Evolutionary conservation across 108 stramenopile genomes (phyloP), one percentile per base, ranked within the genome.

Genomic region (Schizochytrium sp.): DNA sequence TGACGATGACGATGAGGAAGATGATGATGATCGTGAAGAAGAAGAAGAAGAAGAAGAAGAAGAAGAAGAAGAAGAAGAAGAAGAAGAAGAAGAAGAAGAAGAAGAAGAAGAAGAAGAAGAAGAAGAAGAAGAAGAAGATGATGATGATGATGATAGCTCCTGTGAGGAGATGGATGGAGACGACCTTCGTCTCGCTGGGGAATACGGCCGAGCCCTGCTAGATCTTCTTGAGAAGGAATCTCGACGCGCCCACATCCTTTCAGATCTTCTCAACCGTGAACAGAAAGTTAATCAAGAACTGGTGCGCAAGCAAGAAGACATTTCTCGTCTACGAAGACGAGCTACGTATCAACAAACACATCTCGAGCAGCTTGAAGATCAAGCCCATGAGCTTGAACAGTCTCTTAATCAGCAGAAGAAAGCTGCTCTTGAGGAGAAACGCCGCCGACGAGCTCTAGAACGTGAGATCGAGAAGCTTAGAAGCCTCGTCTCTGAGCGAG

Each of bases 381-480:
- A 69, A 44, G 64, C 64, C 7, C 64, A 69, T 10, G 64, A 69
- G 28, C 64, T 69, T 7, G 64, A 69, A 69, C 7, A 7, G 42
- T 69, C 64, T 10, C 44, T 69, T 38, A 10, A 69, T 44, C 40
- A 69, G 2, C 64, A 69, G 15, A 69, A 69, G 64, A 38, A 69
- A 44, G 64, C 64, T 15, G 64, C 64, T 8, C 64, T 28, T 15
- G 64, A 69, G 5, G 64, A 69, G 64, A 69, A 69, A 44, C 64
- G 64, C 40, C 12, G 64, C 12, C 64, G 64, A 7, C 64, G 64
- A 38, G 64, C 64, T 38, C 64, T 69, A 8, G 64, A 69, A 44
- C 64, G 64, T 7, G 64, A 69, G 64, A 69, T 69, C 15, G 64
- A 69, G 28, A 69, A 69, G 64, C 64, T 69, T 28, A 38, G 64